Conservation (phyloP, 352 stramenopile species). For the Salisapilia sapeloensis region DNA sequence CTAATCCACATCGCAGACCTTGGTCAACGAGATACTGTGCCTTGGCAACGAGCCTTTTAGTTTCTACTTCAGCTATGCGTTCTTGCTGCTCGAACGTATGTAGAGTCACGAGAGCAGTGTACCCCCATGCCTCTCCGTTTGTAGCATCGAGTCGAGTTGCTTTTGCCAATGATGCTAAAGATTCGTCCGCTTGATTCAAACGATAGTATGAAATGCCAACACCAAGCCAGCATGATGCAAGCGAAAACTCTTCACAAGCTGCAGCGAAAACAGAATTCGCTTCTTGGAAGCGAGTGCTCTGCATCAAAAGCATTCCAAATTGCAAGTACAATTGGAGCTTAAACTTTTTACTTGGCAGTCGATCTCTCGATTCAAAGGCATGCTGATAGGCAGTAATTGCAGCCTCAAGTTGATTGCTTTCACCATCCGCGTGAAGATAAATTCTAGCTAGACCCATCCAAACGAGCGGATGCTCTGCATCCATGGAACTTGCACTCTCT, state of each 20-base stretch:
- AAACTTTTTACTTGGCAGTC: constrained; percentile 12
- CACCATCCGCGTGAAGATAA: constrained; percentile 24
- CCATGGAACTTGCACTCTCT: too few relatives aligned
- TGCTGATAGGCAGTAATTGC: constrained; percentile 36
- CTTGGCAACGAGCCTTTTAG: constrained; percentile 11
- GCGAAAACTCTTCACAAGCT: constrained; percentile 35
- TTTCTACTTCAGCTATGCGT: constrained; percentile 20
- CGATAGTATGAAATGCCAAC: constrained; percentile 52
- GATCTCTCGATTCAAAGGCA: constrained; percentile 13
- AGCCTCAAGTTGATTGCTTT: constrained; percentile 11
- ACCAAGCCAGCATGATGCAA: constrained; percentile 62
- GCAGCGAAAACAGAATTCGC: constrained; percentile 37
- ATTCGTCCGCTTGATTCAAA: constrained; percentile 34
- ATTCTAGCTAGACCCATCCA: constrained; percentile 37
- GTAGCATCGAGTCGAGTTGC: constrained; percentile 51
- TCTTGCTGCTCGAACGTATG: constrained; percentile 7
- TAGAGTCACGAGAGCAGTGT: constrained; percentile 40
- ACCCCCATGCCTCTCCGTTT: constrained; percentile 63
- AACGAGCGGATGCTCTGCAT: constrained; percentile 23
- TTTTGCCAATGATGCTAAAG: constrained; percentile 46
- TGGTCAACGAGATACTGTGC: constrained; percentile 13
- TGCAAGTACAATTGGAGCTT: constrained; percentile 30
- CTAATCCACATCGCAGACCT: constrained; percentile 37
- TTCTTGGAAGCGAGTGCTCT: constrained; percentile 34
- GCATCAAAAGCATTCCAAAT: constrained; percentile 38